These are phyloP conservation scores for Candida germanica DNA, from an alignment of 805 yeast genomes.

Conservation along the genomic window DNA sequence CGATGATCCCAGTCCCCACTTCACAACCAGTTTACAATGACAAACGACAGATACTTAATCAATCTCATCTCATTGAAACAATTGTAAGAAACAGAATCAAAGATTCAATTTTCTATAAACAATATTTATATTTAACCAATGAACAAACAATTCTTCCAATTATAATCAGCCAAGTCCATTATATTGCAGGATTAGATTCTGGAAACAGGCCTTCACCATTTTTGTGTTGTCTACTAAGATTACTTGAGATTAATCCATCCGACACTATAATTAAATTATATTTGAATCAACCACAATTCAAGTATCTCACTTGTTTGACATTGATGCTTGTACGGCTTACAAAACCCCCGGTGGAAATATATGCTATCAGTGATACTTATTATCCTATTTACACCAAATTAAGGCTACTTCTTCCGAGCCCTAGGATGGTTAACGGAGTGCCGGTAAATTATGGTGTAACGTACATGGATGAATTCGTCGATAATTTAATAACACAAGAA, in stretches of 20 bases:
- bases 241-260: conserved; percentile 74
- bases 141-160: conserved; percentile 38
- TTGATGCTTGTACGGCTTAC: conserved; percentile 62
- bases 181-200: conserved; percentile 58
- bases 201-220: conserved; percentile 66
- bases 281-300: conserved; percentile 60
- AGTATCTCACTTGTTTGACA: conserved; percentile 68
- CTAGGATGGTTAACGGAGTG: conserved; percentile 18
- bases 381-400: conserved; percentile 69
- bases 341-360: conserved; percentile 36
- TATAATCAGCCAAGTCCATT: conserved; percentile 31
- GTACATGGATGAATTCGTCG: conserved; percentile 74
- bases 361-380: conserved; percentile 50
- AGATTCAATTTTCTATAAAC: conserved; percentile 43
- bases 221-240: conserved; percentile 69
- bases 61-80: conserved; percentile 39
- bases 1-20: neutral
- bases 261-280: conserved; percentile 53
- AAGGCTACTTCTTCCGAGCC: conserved; percentile 35
- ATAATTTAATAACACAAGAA: conserved; percentile 51
- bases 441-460: conserved; percentile 33
- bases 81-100: conserved; percentile 41
- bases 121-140: conserved; percentile 37
- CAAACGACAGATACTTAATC: conserved; percentile 23
- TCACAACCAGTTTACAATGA: conserved; percentile 18